Evolutionary conservation across 345 rosid genomes (phyloP).

Genomic region (Murraya paniculata): DNA sequence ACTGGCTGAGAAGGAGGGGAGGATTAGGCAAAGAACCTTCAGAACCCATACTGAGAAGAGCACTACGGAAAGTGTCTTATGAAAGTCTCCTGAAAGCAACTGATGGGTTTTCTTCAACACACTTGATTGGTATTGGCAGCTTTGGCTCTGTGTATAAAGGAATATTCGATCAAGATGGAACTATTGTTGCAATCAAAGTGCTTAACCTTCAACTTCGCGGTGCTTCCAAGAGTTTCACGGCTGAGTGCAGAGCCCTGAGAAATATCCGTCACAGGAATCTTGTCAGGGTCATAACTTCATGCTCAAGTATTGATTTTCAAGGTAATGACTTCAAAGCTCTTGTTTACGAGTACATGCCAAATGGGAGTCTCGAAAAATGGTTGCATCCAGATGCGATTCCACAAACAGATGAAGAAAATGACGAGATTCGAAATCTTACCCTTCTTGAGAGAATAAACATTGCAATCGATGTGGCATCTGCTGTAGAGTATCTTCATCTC

Average conservation of each 20-base stretch:
- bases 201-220: background rate
- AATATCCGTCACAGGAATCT: background rate
- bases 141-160: background rate
- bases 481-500: background rate
- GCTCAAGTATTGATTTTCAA: background rate
- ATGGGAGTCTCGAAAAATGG: background rate
- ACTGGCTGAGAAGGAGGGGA: background rate
- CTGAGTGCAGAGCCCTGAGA: background rate
- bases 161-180: background rate
- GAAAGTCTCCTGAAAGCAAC: background rate
- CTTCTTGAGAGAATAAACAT: background rate
- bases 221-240: background rate
- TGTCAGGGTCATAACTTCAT: background rate
- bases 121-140: background rate
- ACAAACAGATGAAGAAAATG: background rate
- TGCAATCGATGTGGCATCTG: background rate
- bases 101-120: background rate
- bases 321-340: background rate
- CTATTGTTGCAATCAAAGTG: background rate
- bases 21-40: background rate
- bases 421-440: background rate
- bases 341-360: background rate
- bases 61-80: background rate
- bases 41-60: background rate
- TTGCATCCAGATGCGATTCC: background rate